Conservation (phyloP, 2,329 filamentous ascomycete genomes). For the Reticulascus tulasneorum region DNA sequence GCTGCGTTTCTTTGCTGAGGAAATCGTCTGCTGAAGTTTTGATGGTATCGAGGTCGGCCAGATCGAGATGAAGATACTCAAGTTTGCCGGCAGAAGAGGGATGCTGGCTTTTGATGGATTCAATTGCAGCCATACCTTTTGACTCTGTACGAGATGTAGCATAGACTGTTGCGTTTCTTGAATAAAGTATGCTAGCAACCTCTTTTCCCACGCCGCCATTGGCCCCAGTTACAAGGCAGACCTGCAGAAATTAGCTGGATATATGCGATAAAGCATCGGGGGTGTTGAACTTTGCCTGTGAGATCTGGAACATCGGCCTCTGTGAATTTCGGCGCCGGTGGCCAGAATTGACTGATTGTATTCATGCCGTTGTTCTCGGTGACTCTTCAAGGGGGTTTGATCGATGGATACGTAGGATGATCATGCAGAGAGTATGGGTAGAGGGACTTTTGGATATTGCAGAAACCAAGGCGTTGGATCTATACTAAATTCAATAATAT, state of each 20-base stretch:
- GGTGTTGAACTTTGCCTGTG: conserved; percentile 26
- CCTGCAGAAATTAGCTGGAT: conserved; percentile 18
- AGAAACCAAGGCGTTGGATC: too few species aligned
- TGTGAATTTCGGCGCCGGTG: conserved; percentile 35
- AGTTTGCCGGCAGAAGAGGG: conserved; percentile 35
- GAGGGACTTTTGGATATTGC: too few species aligned
- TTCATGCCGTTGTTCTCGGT: conserved; percentile 6
- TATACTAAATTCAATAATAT: too few species aligned
- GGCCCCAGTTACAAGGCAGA: conserved; percentile 47
- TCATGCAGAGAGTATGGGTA: too few species aligned
- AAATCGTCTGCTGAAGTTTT: conserved; percentile 26
- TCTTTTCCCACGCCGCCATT: conserved; percentile 46
- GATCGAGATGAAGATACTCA: conserved; percentile 42
- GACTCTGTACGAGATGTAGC: conserved; percentile 43
- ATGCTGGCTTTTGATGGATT: conserved; percentile 30
- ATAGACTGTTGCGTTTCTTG: conserved; percentile 51
- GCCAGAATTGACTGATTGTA: conserved; percentile 20
- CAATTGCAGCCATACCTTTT: conserved; percentile 43
- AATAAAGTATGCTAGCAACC: conserved; percentile 49
- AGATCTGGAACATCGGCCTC: conserved; percentile 37
- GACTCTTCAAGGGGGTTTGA: neutral
- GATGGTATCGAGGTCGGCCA: conserved; percentile 33
- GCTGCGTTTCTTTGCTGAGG: conserved; percentile 21
- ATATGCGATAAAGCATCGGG: too few species aligned
- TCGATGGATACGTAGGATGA: too few species aligned